Conservation (phyloP, 495 filamentous ascomycete genomes). For the Cairneyella variabilis region DNA sequence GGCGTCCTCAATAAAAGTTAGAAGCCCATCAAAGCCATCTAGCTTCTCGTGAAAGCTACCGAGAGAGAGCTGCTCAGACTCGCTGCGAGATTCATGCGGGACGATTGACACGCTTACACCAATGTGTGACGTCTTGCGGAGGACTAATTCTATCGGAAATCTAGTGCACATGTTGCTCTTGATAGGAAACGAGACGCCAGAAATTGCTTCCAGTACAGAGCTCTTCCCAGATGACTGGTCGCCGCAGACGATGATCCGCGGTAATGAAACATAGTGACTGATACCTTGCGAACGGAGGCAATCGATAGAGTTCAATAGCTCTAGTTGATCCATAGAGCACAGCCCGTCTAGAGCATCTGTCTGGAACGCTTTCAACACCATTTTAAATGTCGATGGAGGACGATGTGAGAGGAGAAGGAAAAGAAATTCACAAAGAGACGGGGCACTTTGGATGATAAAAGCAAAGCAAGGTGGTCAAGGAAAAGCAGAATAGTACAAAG, state of each 20-base stretch:
- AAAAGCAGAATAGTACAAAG: not conserved
- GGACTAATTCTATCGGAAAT: constrained; percentile 53
- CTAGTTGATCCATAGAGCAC: constrained; percentile 36
- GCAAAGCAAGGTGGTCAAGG: constrained; percentile 2
- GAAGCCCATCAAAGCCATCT: constrained; percentile 32
- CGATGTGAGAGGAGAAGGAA: not conserved
- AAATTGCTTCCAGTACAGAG: constrained; percentile 66
- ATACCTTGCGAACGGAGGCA: constrained; percentile 49
- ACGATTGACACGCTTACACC: constrained; percentile 37
- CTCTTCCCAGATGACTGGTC: constrained; percentile 62
- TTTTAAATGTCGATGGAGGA: constrained; percentile 17
- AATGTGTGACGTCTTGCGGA: constrained; percentile 35
- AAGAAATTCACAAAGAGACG: not conserved
- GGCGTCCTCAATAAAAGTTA: constrained; percentile 40
- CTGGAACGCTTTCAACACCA: constrained; percentile 24
- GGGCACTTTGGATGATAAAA: not conserved
- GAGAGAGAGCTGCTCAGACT: constrained; percentile 25
- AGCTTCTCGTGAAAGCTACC: constrained; percentile 33
- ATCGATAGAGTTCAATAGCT: constrained; percentile 53
- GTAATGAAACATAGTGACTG: constrained; percentile 50
- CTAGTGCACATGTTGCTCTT: constrained; percentile 48
- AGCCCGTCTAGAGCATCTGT: constrained; percentile 24
- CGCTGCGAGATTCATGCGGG: constrained; percentile 28
- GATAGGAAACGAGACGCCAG: constrained; percentile 54
- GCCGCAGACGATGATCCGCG: constrained; percentile 62